Evolutionary conservation across 331 rosid genomes (phyloP), one percentile per base, ranked within the genome.

Genomic region (Quercus tomentella): DNA sequence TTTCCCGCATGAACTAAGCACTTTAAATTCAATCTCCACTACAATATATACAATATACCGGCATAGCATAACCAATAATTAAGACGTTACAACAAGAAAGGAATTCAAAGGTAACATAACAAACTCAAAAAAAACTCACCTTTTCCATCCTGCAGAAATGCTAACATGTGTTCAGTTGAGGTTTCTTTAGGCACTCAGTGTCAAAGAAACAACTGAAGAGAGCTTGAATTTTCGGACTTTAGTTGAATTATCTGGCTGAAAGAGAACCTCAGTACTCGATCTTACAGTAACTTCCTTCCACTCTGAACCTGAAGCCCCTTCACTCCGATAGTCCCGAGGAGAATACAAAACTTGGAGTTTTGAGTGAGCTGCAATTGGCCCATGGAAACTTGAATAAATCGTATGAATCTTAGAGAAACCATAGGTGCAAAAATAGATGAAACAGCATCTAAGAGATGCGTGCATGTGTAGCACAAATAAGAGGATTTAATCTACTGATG

Each of bases 221-320:
- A 95, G 89, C 85, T 90, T 89, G 73, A 90, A 85, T 84, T 90
- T 90, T 35, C 84, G 81, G 81, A 89, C 81, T 90, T 86, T 91
- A 0, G 87, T 71, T 65, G 89, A 82, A 78, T 87, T 83, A 56
- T 77, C 67, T 6, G 87, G 89, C 88, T 88, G 94, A 83, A 95
- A 93, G 78, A 91, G 41, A 56, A 95, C 85, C 78, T 90, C 94
- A 0, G 96, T 90, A 51, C 87, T 88, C 35, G 97, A 91, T 85
- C 89, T 90, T n/a, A 93, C 96, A 20, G 70, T 84, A 31, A 82
- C 86, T 86, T 95, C 99, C 30, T 81, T 90, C 92, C 87, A 91
- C 79, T 91, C 92, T 17, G 89, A 68, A 71, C 87, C 78, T 17
- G 96, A 90, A 74, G 87, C 86, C 51, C 91, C 97, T 77, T 93